Base-by-base conservation (phyloP, 2,329 filamentous ascomycete genomes). In the Ascochyta fabae region DNA sequence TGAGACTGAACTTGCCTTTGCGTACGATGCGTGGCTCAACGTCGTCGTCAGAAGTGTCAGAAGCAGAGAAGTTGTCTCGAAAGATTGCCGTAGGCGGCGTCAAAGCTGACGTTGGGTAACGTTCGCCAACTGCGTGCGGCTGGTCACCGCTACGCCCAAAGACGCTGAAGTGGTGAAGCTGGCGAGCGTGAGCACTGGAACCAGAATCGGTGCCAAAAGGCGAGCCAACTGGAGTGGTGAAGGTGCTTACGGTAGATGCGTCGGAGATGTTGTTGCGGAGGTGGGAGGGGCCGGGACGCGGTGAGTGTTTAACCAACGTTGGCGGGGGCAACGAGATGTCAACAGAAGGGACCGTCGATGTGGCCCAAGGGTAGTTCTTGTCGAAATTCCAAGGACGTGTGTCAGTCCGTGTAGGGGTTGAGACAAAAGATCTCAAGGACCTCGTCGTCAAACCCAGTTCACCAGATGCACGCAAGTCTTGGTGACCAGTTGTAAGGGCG, bases 381-480 rank as follows among this genome's bases (percentile, higher is more conserved):
- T 80, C 78, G 19, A 69, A 69, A 56, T 81, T 81, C 78, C 78
- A 80, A n/a, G 78, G 78, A 26, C 78, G 73, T 40, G 73, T 77
- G 49, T 75, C 75, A 6, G 72, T 69, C 47, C 58, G 55, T 29
- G 67, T 68, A 7, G 64, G 65, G 10, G 65, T 69, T 10, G 60
- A 64, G 10, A 52, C 50, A 36, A 67, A 52, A n/a, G 71, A 74
- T 19, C 63, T 66, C 35, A 67, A 43, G 9, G 71, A 73, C 47
- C 67, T 63, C 27, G 60, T 66, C 23, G 61, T 62, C 33, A 70
- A 56, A 19, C 47, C 59, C 4, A 67, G 66, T 29, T 71, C 67
- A 8, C 48, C 52, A 13, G 64, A 62, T 10, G 48, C 53, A 26
- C 61, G 59, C 15, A 61, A 26, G 16, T 62, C 53, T 40, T 65